Evolutionary conservation across 768 basidiomycete genomes (phyloP), one percentile per base, ranked within the genome.

Genomic region (Brasilioporus rufonigricans): DNA sequence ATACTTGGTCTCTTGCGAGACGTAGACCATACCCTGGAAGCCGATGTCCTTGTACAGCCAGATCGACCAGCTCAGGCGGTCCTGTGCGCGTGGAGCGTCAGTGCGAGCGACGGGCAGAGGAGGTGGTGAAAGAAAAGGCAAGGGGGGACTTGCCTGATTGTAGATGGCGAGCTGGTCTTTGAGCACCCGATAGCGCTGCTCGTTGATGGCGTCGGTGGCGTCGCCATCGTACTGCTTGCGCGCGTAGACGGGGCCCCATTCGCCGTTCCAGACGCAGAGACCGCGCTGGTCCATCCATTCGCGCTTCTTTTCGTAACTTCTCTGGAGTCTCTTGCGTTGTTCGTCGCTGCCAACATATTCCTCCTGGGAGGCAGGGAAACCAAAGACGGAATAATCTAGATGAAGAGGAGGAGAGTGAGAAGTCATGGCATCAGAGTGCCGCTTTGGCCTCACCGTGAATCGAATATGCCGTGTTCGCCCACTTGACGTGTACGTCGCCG

Each of bases 11-110:
- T 84, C 80, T 13, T 74, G 77, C n/a, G 80, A 79, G 61, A 85
- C 76, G 69, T 88, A 81, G 27, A 88, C 85, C 89, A 92, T 90
- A 35, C 90, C 90, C 72, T 90, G 87, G 78, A 86, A 87, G n/a
- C 88, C 88, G 61, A 89, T 87, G 62, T 89, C 87, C 62, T 88
- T 93, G 80, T 89, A 93, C 19, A 91, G 72, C 91, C 91, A 93
- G 74, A 92, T 93, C 1, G 86, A 85, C 89, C 89, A 91, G 65
- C 82, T 84, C 52, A 86, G 69, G 26, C 80, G 81, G 61, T 83
- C 84, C 83, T 85, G 48, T 39, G 19, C 2, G 14, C n/a, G 19
- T 24, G 9, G 23, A 8, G 24, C 14, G n/a, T 32, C n/a, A 33
- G 27, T n/a, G 16, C 4, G 43, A 6, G 27, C 26, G 44, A 27